These are phyloP conservation scores for Leishmania lainsoni DNA, from an alignment of 208 protist genomes.

Conservation along the genomic window DNA sequence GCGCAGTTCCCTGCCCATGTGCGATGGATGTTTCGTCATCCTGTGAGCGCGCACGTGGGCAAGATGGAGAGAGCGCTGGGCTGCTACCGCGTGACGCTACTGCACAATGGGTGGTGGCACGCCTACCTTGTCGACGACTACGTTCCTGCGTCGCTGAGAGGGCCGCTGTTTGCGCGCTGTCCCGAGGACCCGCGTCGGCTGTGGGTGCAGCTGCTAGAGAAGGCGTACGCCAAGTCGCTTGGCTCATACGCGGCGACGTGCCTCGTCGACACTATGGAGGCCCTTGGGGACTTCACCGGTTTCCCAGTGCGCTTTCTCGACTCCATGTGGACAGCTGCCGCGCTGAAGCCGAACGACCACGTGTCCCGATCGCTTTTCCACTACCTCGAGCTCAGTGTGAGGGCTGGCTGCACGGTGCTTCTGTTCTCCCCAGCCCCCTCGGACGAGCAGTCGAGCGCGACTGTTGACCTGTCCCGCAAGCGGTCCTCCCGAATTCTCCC, in stretches of 20 bases:
- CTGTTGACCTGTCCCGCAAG: conserved; percentile 18
- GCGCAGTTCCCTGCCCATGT: conserved; percentile 54
- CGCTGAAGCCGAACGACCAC: conserved; percentile 2
- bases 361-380: conserved; percentile 26
- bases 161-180: conserved; percentile 51
- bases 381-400: conserved; percentile 34
- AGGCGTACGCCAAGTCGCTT: conserved; percentile 88
- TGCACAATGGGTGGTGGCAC: conserved; percentile 82
- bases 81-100: conserved; percentile 70
- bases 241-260: conserved; percentile 81
- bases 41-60: conserved; percentile 35
- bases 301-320: conserved; percentile 52
- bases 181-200: conserved; percentile 64
- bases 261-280: conserved; percentile 56
- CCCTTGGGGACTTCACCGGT: conserved; percentile 63
- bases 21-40: conserved; percentile 64
- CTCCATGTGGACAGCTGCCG: conserved; percentile 21
- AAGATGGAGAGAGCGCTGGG: conserved; percentile 52
- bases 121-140: conserved; percentile 79
- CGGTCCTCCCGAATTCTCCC: conserved; percentile 34
- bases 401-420: conserved; percentile 33
- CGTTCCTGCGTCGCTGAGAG: conserved; percentile 50
- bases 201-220: conserved; percentile 86
- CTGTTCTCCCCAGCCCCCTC: conserved; percentile 35
- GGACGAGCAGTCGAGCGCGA: conserved; percentile 19